Evolutionary conservation across 768 basidiomycete genomes (phyloP).

Genomic region (Phlebiopsis flavidoalba): DNA sequence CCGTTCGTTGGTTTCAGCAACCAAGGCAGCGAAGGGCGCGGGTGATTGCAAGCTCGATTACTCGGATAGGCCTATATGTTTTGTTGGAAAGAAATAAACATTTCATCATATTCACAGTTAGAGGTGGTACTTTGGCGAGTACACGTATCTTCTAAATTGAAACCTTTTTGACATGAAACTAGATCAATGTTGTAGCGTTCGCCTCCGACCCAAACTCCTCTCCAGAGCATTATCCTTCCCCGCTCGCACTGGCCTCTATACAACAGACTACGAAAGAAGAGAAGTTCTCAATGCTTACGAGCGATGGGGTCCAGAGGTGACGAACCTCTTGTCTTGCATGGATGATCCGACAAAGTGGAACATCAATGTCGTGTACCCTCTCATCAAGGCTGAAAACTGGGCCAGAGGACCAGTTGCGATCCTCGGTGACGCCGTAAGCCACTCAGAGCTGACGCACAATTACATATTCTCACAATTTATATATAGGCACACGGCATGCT

Average conservation of each 20-base stretch:
- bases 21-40: slow-evolving; percentile 31
- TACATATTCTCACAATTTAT: neutral
- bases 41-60: slow-evolving; percentile 41
- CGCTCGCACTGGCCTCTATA: slow-evolving; percentile 32
- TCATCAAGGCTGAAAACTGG: slow-evolving; percentile 34
- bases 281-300: slow-evolving; percentile 40
- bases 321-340: slow-evolving; percentile 36
- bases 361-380: slow-evolving; percentile 42
- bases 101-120: slow-evolving; percentile 47
- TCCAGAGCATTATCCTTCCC: slow-evolving; percentile 20
- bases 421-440: slow-evolving; percentile 42
- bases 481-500: slow-evolving; percentile 48
- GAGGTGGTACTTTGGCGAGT: slow-evolving; percentile 34
- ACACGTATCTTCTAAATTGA: neutral
- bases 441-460: neutral
- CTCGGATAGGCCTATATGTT: slow-evolving; percentile 32
- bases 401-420: slow-evolving; percentile 42
- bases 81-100: slow-evolving; percentile 48
- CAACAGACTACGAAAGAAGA: slow-evolving; percentile 35
- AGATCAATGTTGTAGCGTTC: slow-evolving; percentile 43
- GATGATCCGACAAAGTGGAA: slow-evolving; percentile 46
- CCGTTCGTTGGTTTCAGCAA: slow-evolving; percentile 40
- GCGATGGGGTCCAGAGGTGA: slow-evolving; percentile 44
- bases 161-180: slow-evolving; percentile 9
- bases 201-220: slow-evolving; percentile 22